phyloP scores from a whole-genome alignment of 2,329 filamentous ascomycete species.

The Xylaria sp. region DNA sequence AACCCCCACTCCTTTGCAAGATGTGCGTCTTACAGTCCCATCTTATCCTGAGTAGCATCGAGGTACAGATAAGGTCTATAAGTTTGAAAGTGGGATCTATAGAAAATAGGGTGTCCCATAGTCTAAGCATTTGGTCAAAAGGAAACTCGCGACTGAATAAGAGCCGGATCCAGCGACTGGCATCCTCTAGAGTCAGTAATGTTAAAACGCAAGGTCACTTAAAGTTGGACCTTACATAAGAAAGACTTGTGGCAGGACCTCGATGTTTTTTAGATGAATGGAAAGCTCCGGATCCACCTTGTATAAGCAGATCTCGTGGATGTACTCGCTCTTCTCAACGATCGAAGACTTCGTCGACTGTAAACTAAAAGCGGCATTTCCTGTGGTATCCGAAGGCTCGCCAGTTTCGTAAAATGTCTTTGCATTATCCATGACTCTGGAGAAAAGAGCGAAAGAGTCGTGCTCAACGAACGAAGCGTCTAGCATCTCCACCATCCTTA shows the following conservation, averaged over 20 bases:
- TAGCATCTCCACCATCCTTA: slow-evolving; percentile 67
- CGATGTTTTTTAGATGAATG: slow-evolving; percentile 78
- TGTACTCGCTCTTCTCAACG: slow-evolving; percentile 81
- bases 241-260: slow-evolving; percentile 95
- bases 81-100: slow-evolving; percentile 80
- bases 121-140: slow-evolving; percentile 78
- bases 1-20: not conserved
- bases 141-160: slow-evolving; percentile 93
- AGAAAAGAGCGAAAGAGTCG: slow-evolving; percentile 86
- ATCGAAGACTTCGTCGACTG: slow-evolving; percentile 67
- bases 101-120: slow-evolving; percentile 93
- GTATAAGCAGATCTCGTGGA: slow-evolving; percentile 81
- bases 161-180: slow-evolving; percentile 88
- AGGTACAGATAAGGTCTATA: slow-evolving; percentile 88
- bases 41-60: slow-evolving; percentile 89
- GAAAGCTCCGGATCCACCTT: slow-evolving; percentile 84
- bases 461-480: slow-evolving; percentile 82
- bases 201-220: not conserved
- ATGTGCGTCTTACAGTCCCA: slow-evolving; percentile 71
- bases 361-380: slow-evolving; percentile 36
- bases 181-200: slow-evolving; percentile 13
- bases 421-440: slow-evolving; percentile 83
- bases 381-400: slow-evolving; percentile 43
- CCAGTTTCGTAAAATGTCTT: slow-evolving; percentile 85
- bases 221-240: slow-evolving; percentile 69